Evolutionary conservation across 306 rosid species (phyloP), one percentile per base, ranked within the genome.

Genomic region (Citrullus colocynthis): DNA sequence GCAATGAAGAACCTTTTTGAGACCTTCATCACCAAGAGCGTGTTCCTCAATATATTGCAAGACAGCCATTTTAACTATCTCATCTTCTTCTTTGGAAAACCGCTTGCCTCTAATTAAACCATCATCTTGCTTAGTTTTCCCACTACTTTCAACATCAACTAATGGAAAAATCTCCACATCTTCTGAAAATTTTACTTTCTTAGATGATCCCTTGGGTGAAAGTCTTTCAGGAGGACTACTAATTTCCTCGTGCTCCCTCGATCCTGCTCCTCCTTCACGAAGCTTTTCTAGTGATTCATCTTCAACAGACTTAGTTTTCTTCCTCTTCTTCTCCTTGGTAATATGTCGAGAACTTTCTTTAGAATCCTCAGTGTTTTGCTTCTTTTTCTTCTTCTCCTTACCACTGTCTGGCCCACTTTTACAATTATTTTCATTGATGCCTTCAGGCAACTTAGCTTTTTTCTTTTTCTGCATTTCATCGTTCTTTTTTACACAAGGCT

Each of bases 31-130:
- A 55, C 98, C 98, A 64, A 91, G 78, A 17, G 34, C 73, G 30
- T 84, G 89, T 80, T 77, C 79, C 52, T 83, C 77, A 75, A 93
- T 82, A 83, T 89, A 93, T 48, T 71, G 58, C 2, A 60, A 76
- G 82, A 89, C 86, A 74, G 98, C 84, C 63, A 77, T 62, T 84
- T 82, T 76, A 63, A 93, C 42, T 58, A 65, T 80, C 84, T 84
- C 82, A 49, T 93, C 96, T 83, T 93, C 98, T 84, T 93, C 91
- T n/a, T 17, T 44, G 48, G 94, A 85, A 83, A 72, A 93, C 80
- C 97, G 72, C 82, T 87, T 88, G 55, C 94, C 96, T 37, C 58
- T 83, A 52, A 85, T 70, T 54, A 82, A 52, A 49, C 41, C 82
- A 34, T 76, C 66, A 30, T 58, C 78, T 10, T 74, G 16, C 54